Evolutionary conservation across 108 stramenopile species (phyloP), one percentile per base, ranked within the genome.

Genomic region (Cylindrotheca closterium): DNA sequence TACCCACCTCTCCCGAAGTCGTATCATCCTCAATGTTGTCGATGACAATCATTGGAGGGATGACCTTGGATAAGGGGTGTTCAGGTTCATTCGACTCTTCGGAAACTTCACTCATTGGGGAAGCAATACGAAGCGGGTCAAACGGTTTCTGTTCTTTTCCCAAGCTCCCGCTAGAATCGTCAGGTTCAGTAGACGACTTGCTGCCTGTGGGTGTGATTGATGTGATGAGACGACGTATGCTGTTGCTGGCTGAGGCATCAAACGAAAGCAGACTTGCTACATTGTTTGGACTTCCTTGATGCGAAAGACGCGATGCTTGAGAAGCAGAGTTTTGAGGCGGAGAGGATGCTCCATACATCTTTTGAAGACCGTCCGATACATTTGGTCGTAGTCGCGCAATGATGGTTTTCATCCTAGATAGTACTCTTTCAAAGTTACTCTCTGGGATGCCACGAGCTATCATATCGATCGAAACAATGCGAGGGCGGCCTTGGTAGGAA

Each of bases 31-130:
- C 77, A 37, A 78, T 82, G 42, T 80, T 47, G 24, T 82, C 74
- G 51, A 75, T 60, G 3, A 82, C 63, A 46, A 82, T 75, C 81
- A 82, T 82, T 29, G 81, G 73, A 52, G 81, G 81, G 52, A 82
- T 55, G 27, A 77, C 33, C 22, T 61, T 54, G 0, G 67, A 29
- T 18, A 72, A 50, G 1, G 77, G 67, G 23, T 45, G 32, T n/a
- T 51, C 62, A 28, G 48, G 57, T 22, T 58, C 49, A 22, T 24
- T 19, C 5, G 18, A 23, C 0, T 48, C 47, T 23, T 60, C 68
- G 19, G 58, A 26, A 18, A n/a, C 34, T 8, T 50, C 58, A 30
- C 48, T 59, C 47, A 60, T 59, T 17, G 58, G 58, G 19, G 58
- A 68, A 50, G 59, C 30, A n/a, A 31, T 22, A 47, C 22, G 12